A percentile compares a stretch with the other conserved stretches of the same genome.
These are phyloP conservation scores for Verticillium longisporum DNA, from an alignment of 2,329 filamentous ascomycete genomes.

Conservation along the genomic window DNA sequence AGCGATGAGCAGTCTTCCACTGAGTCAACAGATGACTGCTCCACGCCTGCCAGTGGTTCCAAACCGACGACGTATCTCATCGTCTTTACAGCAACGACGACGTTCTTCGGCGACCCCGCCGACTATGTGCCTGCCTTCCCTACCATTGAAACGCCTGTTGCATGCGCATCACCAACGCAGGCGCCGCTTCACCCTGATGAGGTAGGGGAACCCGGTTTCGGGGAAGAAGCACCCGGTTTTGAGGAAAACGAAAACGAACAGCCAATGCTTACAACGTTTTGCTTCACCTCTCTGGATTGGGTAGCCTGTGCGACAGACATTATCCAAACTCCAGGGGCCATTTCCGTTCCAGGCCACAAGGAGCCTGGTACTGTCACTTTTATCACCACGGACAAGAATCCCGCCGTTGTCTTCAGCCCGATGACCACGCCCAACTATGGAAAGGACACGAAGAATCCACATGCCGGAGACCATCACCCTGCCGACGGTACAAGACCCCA, in stretches of 20 bases:
- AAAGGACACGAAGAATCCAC: slow-evolving; percentile 1
- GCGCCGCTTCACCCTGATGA: not conserved
- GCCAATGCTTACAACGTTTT: not conserved
- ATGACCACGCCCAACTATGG: slow-evolving; percentile 9
- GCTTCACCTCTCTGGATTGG: not conserved
- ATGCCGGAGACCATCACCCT: not conserved
- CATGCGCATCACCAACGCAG: not conserved
- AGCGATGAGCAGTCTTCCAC: not conserved
- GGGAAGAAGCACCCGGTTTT: not conserved
- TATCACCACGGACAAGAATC: slow-evolving; percentile 49
- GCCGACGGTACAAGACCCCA: not conserved
- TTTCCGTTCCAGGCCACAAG: not conserved
- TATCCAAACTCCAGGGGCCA: not conserved
- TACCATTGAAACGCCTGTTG: slow-evolving; percentile 22
- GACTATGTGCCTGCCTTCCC: slow-evolving; percentile 41
- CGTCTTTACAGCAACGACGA: slow-evolving; percentile 42
- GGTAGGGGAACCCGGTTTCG: not conserved
- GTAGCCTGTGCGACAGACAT: not conserved
- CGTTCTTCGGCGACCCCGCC: slow-evolving; percentile 35
- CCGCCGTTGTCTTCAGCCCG: slow-evolving; percentile 33
- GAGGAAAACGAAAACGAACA: not conserved
- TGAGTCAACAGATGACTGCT: not conserved
- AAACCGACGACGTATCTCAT: slow-evolving; percentile 31
- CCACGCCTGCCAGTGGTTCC: not conserved
- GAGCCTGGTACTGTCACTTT: slow-evolving; percentile 29